phyloP scores from a whole-genome alignment of 1,284 basidiomycete species.

The Mycosarcoma mackinlayi region DNA sequence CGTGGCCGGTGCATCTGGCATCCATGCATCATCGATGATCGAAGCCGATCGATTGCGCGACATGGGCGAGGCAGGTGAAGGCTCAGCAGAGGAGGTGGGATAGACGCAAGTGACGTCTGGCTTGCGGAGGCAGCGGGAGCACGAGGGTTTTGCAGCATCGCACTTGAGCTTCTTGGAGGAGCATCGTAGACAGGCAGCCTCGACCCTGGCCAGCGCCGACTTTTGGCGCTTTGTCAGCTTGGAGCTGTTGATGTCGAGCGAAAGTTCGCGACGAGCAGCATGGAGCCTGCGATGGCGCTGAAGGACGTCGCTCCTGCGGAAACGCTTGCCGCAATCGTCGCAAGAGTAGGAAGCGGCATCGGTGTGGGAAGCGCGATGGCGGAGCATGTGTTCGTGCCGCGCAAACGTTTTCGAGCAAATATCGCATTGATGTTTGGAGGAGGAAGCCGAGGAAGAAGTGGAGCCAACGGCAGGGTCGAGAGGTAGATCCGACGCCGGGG shows the following conservation, averaged over 20 bases:
- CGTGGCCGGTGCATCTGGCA: not conserved
- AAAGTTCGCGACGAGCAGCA: conserved; percentile 9
- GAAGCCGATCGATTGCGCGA: conserved; percentile 1
- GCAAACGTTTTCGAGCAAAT: conserved; percentile 21
- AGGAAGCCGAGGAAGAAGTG: conserved; percentile 1
- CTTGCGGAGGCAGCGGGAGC: conserved; percentile 16
- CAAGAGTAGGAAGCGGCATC: conserved; percentile 11
- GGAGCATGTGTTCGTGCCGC: conserved; percentile 27
- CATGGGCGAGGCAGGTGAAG: not conserved
- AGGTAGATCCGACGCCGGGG: too few species aligned
- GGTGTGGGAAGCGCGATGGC: conserved; percentile 26
- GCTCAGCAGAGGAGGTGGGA: conserved; percentile 2
- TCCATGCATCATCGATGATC: conserved; percentile 3
- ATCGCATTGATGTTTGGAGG: conserved; percentile 14
- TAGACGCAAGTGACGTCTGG: conserved; percentile 12
- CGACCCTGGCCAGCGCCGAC: conserved; percentile 19
- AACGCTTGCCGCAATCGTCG: conserved; percentile 18
- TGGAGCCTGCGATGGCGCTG: conserved; percentile 20
- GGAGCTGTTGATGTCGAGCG: conserved; percentile 5
- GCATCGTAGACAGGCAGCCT: conserved; percentile 21
- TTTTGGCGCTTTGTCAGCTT: conserved; percentile 16
- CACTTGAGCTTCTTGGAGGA: conserved; percentile 31
- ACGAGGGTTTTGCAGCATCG: conserved; percentile 15
- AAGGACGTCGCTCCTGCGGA: conserved; percentile 23
- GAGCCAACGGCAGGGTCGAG: not conserved